phyloP scores from a whole-genome alignment of 1,139 yeast genomes.

The Magnusiomyces tetraspermus region DNA sequence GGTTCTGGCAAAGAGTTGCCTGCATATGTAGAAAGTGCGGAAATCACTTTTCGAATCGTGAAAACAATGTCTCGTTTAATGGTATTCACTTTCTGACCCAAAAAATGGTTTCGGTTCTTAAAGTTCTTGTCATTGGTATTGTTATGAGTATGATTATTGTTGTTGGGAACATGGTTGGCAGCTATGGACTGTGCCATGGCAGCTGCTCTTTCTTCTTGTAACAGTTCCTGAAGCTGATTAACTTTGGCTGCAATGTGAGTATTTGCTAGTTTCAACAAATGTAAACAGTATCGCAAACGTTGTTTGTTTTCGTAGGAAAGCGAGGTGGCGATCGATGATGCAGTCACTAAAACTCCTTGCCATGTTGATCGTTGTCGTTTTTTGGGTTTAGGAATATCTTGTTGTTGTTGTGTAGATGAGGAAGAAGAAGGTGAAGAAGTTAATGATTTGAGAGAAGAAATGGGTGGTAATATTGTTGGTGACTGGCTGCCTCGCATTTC shows the following conservation, averaged over 20 bases:
- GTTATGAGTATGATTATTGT: too few species aligned
- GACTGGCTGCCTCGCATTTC: too few species aligned
- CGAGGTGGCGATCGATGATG: slow-evolving; percentile 36
- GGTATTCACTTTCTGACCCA: slow-evolving; percentile 31
- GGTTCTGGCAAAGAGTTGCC: slow-evolving; percentile 71
- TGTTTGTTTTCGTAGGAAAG: slow-evolving; percentile 59
- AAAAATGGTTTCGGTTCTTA: slow-evolving; percentile 1
- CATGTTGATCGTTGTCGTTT: slow-evolving; percentile 16
- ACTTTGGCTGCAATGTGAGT: slow-evolving; percentile 59
- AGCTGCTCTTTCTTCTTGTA: slow-evolving; percentile 35
- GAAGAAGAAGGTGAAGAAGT: not conserved
- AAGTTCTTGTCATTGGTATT: not conserved
- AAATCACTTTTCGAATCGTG: slow-evolving; percentile 81
- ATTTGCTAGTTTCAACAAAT: slow-evolving; percentile 65
- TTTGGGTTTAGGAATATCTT: not conserved
- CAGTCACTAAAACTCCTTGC: slow-evolving; percentile 34
- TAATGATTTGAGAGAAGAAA: not conserved
- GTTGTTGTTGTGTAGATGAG: too few species aligned
- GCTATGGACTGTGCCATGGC: slow-evolving; percentile 24
- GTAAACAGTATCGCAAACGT: slow-evolving; percentile 62
- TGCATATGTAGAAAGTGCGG: slow-evolving; percentile 75
- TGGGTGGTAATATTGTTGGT: not conserved
- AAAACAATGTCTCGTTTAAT: slow-evolving; percentile 75
- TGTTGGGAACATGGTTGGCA: slow-evolving; percentile 22
- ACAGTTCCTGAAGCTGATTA: slow-evolving; percentile 46